Base-by-base conservation (phyloP, 441 rosid genomes). In the Cnidoscolus chayamansa region DNA sequence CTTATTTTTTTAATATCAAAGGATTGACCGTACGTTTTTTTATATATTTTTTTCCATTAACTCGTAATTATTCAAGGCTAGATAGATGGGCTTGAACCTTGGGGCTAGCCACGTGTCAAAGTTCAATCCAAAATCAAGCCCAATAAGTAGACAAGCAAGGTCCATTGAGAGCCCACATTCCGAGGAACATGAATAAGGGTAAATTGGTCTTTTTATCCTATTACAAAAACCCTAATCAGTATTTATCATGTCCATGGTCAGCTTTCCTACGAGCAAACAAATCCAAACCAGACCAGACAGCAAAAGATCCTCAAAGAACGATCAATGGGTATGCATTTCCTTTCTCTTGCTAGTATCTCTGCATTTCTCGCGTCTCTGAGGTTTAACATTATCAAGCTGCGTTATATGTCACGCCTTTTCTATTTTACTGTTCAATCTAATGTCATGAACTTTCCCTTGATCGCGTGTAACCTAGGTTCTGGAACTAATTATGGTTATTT, bases 241-340 rank as follows among this genome's bases (percentile, higher is more conserved):
- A 45, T 56, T 7, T 61, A 48, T 48, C 30, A 65, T 54, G 31
- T 35, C 63, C 16, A 30, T 37, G 4, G 2, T 17, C 74, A 32
- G 35, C 51, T 37, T 47, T 16, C n/a, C 7, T 35, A 25, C 25
- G 25, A 25, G 25, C 25, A 25, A 25, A 25, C 25, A 25, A 25
- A 25, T 62, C 37, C 10, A 3, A 43, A 70, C 76, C 65, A 73
- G 65, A 47, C 67, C 65, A 54, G 45, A 73, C 57, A 45, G 65
- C 70, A 30, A 54, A 65, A 51, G 65, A 13, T 32, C 63, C 61
- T 65, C 62, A 45, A n/a, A 20, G 25, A 6, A 45, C 56, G 8
- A 53, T 2, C 30, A 48, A 73, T 73, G 76, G 76, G 76, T 73
- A 65, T n/a, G 76, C 68, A 72, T 55, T 25, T n/a, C 10, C 1